phyloP scores from a whole-genome alignment of 306 rosid genomes.

The Ceratonia siliqua region DNA sequence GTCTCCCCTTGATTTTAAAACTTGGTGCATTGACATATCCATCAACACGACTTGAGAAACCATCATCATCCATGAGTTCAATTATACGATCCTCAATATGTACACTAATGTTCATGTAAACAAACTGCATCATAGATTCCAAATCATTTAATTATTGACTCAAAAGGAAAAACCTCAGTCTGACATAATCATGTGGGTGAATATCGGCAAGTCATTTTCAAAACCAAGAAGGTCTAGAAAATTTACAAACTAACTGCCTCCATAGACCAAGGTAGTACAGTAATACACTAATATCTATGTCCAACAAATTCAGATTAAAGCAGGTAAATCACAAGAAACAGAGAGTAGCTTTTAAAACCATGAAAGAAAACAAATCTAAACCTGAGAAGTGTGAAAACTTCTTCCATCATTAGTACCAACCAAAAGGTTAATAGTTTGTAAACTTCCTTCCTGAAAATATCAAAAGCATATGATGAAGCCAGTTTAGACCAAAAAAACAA shows the following conservation, averaged over 20 bases:
- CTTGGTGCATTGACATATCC: conserved; percentile 50
- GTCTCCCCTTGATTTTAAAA: conserved; percentile 63
- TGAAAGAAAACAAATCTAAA: conserved; percentile 37
- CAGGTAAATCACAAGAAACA: conserved; percentile 28
- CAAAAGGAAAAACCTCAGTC: conserved; percentile 9
- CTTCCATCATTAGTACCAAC: conserved; percentile 77
- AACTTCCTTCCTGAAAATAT: conserved; percentile 72
- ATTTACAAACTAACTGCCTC: conserved; percentile 14
- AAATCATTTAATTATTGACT: conserved; percentile 33
- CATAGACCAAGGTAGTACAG: conserved; percentile 22
- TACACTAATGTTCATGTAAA: conserved; percentile 76
- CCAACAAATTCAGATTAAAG: conserved; percentile 27
- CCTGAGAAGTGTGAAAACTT: conserved; percentile 82
- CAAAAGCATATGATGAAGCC: conserved; percentile 28
- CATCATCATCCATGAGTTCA: conserved; percentile 60
- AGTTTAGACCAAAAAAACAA: conserved; percentile 18
- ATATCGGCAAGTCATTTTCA: background rate
- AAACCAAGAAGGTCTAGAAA: conserved; percentile 27
- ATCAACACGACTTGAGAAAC: conserved; percentile 44
- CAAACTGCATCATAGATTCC: conserved; percentile 62
- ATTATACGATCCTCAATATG: conserved; percentile 78
- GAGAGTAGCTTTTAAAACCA: conserved; percentile 18
- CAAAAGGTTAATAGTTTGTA: conserved; percentile 59
- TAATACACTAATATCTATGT: conserved; percentile 22
- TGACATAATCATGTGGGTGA: conserved; percentile 1